These are phyloP conservation scores for Panaeolus cyanescens DNA, from an alignment of 768 basidiomycete species.

Conservation along the genomic window DNA sequence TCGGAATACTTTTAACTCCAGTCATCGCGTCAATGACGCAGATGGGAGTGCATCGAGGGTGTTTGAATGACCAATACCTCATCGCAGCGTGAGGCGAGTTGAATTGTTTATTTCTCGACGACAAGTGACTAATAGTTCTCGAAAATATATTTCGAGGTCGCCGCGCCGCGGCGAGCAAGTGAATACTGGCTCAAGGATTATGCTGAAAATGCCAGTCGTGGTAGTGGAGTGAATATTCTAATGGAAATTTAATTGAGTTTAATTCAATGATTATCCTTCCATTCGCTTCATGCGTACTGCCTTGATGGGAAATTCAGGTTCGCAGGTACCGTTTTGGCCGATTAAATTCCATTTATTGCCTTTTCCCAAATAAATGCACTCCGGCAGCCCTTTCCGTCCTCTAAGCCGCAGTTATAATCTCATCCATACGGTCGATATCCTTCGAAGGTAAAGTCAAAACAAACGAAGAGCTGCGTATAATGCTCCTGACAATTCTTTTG, in stretches of 20 bases:
- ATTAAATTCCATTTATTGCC: neutral
- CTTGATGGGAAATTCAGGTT: slow-evolving; percentile 2
- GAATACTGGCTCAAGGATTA: neutral
- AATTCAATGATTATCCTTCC: neutral
- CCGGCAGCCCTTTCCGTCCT: neutral
- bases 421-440: too few relatives aligned
- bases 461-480: too few relatives aligned
- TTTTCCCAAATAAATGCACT: neutral
- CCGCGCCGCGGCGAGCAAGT: neutral
- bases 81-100: neutral
- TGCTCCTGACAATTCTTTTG: too few relatives aligned
- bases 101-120: neutral
- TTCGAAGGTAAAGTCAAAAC: too few relatives aligned
- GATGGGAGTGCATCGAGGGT: neutral
- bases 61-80: neutral
- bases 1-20: neutral
- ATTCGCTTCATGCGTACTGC: neutral
- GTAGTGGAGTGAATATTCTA: neutral
- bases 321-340: neutral
- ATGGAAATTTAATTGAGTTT: neutral
- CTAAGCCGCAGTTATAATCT: neutral
- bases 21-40: neutral
- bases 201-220: neutral
- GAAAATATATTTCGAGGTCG: neutral
- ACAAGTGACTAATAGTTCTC: neutral